Base-by-base conservation (phyloP, 345 rosid genomes). In the Boechera retrofracta region DNA sequence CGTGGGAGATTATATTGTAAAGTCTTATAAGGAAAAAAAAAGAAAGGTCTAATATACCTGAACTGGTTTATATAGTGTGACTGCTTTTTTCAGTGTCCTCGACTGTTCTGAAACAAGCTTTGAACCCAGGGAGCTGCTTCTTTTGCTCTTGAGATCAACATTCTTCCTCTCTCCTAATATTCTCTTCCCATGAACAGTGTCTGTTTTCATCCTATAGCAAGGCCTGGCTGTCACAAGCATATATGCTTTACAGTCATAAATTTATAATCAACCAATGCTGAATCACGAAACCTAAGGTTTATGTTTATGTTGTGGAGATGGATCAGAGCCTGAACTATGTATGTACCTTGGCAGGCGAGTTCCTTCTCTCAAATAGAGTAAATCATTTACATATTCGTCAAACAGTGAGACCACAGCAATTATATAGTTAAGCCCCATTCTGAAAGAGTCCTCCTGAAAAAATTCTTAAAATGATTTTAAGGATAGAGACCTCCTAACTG, bases 301-400 rank as follows among this genome's bases (percentile, higher is more conserved):
- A 7, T 15, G 12, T 28, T 3, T 3, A n/a, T 10, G 8, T 42
- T 5, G 0, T 5, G 54, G 65, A 16, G 4, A 60, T 33, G 51
- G 62, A 69, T 26, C 55, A 48, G 53, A 41, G 16, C 31, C 26
- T 7, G 10, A 42, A 62, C 29, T 53, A 42, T 45, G 36, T 53
- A 42, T 45, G 36, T 81, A 93, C 96, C 97, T 89, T 29, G 97
- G 97, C 69, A 93, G 75, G 82, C 85, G 79, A 9, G 93, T 87
- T 55, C 98, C 98, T 86, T 87, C 94, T 35, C 88, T 83, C 81
- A 94, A 69, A 83, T 86, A 89, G 72, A 94, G 92, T 77, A 88
- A 65, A 79, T 91, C 97, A 57, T 94, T 91, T 21, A 87, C 96
- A 41, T 89, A 91, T 74, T 94, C 97, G 63, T 89, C 94, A 24